Evolutionary conservation across 2,329 filamentous ascomycete genomes (phyloP).

Genomic region (Scedosporium minutisporum): DNA sequence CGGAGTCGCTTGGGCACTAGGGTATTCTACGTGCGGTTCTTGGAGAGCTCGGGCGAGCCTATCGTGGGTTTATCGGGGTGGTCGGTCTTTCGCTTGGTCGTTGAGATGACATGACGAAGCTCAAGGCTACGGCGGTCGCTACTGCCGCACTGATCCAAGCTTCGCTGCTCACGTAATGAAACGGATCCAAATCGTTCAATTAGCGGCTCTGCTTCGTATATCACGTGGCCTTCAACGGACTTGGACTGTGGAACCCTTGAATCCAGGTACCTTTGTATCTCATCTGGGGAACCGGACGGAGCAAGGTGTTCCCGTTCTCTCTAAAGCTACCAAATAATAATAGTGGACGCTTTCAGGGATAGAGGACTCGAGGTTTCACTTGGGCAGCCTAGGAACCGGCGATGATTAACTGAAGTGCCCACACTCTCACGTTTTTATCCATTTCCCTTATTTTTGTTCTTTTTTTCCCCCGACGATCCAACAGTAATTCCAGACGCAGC

Average conservation of each 20-base stretch:
- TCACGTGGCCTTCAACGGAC: too few relatives aligned
- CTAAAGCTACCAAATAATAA: too few relatives aligned
- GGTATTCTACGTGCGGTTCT: background rate
- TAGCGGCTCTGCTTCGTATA: too few relatives aligned
- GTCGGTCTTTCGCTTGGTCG: background rate
- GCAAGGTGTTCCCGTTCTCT: too few relatives aligned
- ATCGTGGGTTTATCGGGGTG: background rate
- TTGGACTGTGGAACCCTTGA: too few relatives aligned
- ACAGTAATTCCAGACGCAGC: background rate
- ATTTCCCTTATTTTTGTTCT: background rate
- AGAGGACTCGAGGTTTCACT: background rate
- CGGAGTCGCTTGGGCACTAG: background rate
- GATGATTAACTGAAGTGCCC: too few relatives aligned
- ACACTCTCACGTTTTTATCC: background rate
- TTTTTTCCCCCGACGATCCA: background rate
- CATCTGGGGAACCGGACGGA: too few relatives aligned
- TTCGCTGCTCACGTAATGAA: too few relatives aligned
- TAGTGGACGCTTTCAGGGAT: background rate
- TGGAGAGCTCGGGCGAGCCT: background rate
- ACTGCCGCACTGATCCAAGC: too few relatives aligned
- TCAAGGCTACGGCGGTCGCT: background rate
- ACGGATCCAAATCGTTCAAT: too few relatives aligned
- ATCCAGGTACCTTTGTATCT: too few relatives aligned
- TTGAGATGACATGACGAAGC: constrained; percentile 4
- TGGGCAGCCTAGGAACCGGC: background rate